These are phyloP conservation scores for Tuber microsphaerosporum DNA, from an alignment of 495 filamentous ascomycete genomes.

Conservation along the genomic window DNA sequence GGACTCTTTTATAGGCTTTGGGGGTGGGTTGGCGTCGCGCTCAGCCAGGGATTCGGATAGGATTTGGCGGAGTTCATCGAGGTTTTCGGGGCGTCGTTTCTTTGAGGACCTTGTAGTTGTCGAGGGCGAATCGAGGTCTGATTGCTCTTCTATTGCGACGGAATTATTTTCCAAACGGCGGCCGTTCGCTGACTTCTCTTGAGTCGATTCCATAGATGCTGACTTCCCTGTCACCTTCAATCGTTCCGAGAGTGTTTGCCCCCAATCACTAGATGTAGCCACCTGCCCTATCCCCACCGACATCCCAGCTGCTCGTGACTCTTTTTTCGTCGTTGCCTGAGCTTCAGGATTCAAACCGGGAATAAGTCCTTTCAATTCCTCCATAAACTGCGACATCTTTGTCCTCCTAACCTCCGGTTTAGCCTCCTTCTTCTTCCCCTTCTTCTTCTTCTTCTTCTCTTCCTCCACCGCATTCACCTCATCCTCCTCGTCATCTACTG, in stretches of 20 bases:
- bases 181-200: not conserved
- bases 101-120: not conserved
- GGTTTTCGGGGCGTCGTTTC: not conserved
- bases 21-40: slow-evolving; percentile 11
- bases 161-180: not conserved
- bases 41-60: slow-evolving; percentile 2
- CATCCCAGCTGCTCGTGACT: not conserved
- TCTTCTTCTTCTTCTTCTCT: not conserved
- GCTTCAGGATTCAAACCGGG: not conserved
- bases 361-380: not conserved
- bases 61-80: slow-evolving; percentile 9
- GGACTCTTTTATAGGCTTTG: slow-evolving; percentile 42
- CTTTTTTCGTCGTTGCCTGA: slow-evolving; percentile 27
- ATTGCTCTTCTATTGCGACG: not conserved
- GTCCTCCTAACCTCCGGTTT: not conserved
- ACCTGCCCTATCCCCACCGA: not conserved
- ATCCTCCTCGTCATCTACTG: not conserved
- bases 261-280: not conserved
- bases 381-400: not conserved
- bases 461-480: not conserved
- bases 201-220: not conserved
- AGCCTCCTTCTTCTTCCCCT: not conserved
- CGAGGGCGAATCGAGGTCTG: not conserved
- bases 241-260: not conserved
- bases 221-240: not conserved